Evolutionary conservation across 257 asterid species (phyloP).

Genomic region (Solanum dulcamara): DNA sequence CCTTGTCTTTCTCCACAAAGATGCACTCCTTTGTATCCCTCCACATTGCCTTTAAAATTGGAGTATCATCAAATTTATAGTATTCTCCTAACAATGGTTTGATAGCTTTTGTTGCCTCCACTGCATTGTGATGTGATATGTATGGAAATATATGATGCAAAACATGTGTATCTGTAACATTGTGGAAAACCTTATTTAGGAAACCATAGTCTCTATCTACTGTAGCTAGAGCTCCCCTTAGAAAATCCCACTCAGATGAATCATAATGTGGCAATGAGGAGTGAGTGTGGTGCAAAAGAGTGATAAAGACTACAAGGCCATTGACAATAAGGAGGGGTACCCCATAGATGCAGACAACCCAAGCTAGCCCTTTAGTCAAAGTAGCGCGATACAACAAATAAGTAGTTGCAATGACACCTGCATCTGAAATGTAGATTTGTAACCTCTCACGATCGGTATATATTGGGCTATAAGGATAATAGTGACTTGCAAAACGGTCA

Average conservation of each 20-base stretch:
- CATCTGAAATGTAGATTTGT: not conserved
- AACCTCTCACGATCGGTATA: not conserved
- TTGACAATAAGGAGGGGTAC: not conserved
- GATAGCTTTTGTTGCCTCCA: constrained; percentile 51
- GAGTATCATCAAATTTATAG: constrained; percentile 39
- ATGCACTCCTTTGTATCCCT: constrained; percentile 42
- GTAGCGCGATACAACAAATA: not conserved
- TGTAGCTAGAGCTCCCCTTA: constrained; percentile 2
- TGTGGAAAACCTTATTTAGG: constrained; percentile 2
- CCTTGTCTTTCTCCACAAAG: not conserved
- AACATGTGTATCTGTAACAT: constrained; percentile 3
- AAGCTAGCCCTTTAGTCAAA: not conserved
- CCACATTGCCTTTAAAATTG: constrained; percentile 47
- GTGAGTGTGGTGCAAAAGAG: constrained; percentile 2
- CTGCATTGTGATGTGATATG: constrained; percentile 2
- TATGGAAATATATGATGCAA: constrained; percentile 1
- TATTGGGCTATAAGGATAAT: not conserved
- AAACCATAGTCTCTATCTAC: constrained; percentile 9
- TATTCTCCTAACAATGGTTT: constrained; percentile 26
- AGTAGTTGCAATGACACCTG: not conserved
- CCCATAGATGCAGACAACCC: constrained; percentile 1
- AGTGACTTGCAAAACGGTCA: not conserved
- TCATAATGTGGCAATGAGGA: constrained; percentile 6
- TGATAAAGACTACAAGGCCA: constrained; percentile 3
- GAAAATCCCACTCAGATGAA: constrained; percentile 2